Evolutionary conservation across 371 early-diverging fungal species (phyloP).

Genomic region (Mortierella sp.): DNA sequence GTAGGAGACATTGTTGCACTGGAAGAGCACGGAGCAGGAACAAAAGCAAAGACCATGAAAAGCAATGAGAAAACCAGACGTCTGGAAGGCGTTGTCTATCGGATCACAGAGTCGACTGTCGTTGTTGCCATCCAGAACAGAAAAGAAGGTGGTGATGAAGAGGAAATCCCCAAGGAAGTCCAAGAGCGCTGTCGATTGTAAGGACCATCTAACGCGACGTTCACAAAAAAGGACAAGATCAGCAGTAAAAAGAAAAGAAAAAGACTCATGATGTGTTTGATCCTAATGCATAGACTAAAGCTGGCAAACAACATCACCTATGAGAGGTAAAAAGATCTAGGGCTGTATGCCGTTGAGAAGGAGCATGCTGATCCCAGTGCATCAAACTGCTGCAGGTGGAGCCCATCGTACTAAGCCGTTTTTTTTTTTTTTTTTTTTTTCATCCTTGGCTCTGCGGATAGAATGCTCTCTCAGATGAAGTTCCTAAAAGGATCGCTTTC

Average conservation of each 20-base stretch:
- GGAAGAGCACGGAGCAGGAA: slow-evolving; percentile 61
- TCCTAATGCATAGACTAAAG: slow-evolving; percentile 54
- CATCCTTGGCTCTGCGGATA: slow-evolving; percentile 1
- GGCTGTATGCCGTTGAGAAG: neutral
- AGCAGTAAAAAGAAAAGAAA: neutral
- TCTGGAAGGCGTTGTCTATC: slow-evolving; percentile 66
- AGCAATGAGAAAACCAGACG: slow-evolving; percentile 40
- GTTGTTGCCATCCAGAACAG: slow-evolving; percentile 66
- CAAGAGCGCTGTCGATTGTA: slow-evolving; percentile 78
- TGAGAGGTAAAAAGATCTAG: slow-evolving; percentile 60
- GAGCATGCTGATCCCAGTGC: slow-evolving; percentile 39
- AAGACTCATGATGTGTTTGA: neutral
- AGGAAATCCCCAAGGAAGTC: slow-evolving; percentile 70
- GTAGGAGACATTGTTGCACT: slow-evolving; percentile 83
- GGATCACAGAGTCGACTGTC: slow-evolving; percentile 68
- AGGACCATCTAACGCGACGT: slow-evolving; percentile 3
- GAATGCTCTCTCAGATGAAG: slow-evolving; percentile 44
- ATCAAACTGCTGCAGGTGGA: slow-evolving; percentile 56
- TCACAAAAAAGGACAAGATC: neutral
- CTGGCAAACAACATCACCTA: slow-evolving; percentile 85
- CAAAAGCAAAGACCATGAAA: slow-evolving; percentile 57
- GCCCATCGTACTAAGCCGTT: slow-evolving; percentile 1
- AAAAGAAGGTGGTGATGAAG: slow-evolving; percentile 62
- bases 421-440: slow-evolving; percentile 16
- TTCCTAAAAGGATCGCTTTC: slow-evolving; percentile 34